phyloP scores from a whole-genome alignment of 371 early-diverging fungal genomes.

The Basidiobolus heterosporus region DNA sequence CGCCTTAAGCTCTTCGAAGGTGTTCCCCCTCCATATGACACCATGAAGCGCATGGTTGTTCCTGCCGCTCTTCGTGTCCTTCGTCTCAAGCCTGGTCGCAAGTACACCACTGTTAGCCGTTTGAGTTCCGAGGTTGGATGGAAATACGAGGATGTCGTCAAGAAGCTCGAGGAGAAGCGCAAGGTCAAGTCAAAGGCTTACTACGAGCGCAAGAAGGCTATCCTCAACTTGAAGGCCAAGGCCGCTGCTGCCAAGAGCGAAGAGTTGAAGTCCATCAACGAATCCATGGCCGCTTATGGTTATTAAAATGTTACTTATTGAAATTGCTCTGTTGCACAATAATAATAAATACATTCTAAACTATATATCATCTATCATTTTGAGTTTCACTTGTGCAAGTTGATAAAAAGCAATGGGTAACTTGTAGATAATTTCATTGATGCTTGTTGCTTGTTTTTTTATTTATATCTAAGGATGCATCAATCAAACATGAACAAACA shows the following conservation, averaged over 20 bases:
- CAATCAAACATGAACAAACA: too few relatives aligned
- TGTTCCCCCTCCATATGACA: slow-evolving; percentile 95
- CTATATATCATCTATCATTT: too few relatives aligned
- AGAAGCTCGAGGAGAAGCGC: slow-evolving; percentile 91
- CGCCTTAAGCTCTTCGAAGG: slow-evolving; percentile 98
- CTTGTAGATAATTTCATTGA: too few relatives aligned
- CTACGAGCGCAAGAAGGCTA: slow-evolving; percentile 83
- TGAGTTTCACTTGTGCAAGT: too few relatives aligned
- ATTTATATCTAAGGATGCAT: too few relatives aligned
- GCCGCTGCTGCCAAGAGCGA: slow-evolving; percentile 30
- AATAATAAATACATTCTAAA: too few relatives aligned
- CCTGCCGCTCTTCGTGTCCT: slow-evolving; percentile 95
- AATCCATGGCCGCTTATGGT: slow-evolving; percentile 35
- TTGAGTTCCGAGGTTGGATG: slow-evolving; percentile 96
- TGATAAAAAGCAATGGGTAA: too few relatives aligned
- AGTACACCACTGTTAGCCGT: slow-evolving; percentile 89
- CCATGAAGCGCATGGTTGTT: slow-evolving; percentile 89
- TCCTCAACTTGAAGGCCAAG: slow-evolving; percentile 34
- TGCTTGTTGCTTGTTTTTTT: too few relatives aligned
- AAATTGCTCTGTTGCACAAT: too few relatives aligned
- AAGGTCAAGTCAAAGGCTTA: slow-evolving; percentile 83
- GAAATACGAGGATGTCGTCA: slow-evolving; percentile 96
- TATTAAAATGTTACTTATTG: slow-evolving; percentile 17
- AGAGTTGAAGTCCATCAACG: slow-evolving; percentile 31
- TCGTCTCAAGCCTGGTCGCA: slow-evolving; percentile 91